phyloP scores from a whole-genome alignment of 1,139 yeast genomes.

The Geotrichum siamense region DNA sequence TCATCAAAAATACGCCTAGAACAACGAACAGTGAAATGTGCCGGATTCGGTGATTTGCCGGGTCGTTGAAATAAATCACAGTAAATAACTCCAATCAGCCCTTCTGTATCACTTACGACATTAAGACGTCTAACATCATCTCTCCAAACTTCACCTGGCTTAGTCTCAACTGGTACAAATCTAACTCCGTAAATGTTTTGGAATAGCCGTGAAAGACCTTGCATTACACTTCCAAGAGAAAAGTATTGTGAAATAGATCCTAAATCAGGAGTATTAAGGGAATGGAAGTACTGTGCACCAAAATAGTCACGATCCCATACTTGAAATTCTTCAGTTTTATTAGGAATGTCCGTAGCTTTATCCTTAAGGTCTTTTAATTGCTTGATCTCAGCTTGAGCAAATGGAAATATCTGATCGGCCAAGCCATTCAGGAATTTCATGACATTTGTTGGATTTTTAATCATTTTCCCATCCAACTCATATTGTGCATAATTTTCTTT shows the following conservation, averaged over 20 bases:
- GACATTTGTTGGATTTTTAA: slow-evolving; percentile 72
- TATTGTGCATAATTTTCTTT: slow-evolving; percentile 67
- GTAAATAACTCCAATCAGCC: slow-evolving; percentile 55
- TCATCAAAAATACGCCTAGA: slow-evolving; percentile 64
- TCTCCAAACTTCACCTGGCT: slow-evolving; percentile 82
- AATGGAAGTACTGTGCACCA: slow-evolving; percentile 34
- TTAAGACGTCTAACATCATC: slow-evolving; percentile 77
- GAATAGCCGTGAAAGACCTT: slow-evolving; percentile 72
- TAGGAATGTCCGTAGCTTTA: slow-evolving; percentile 37
- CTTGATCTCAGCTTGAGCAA: slow-evolving; percentile 55
- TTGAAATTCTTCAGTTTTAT: slow-evolving; percentile 35
- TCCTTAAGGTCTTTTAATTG: slow-evolving; percentile 25
- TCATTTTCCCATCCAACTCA: slow-evolving; percentile 87
- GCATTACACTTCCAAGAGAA: slow-evolving; percentile 79
- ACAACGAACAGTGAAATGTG: slow-evolving; percentile 96
- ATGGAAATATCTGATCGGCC: slow-evolving; percentile 45
- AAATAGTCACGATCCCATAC: slow-evolving; percentile 94
- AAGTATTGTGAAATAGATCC: slow-evolving; percentile 43
- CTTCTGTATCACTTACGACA: slow-evolving; percentile 56
- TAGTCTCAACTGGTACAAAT: slow-evolving; percentile 58
- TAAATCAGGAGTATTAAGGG: slow-evolving; percentile 20
- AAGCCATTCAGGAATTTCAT: slow-evolving; percentile 56
- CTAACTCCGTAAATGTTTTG: slow-evolving; percentile 66
- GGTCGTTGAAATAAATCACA: slow-evolving; percentile 58
- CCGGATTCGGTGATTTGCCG: slow-evolving; percentile 66